Conservation (phyloP, 2,329 filamentous ascomycete species). For the Zymoseptoria passerinii region DNA sequence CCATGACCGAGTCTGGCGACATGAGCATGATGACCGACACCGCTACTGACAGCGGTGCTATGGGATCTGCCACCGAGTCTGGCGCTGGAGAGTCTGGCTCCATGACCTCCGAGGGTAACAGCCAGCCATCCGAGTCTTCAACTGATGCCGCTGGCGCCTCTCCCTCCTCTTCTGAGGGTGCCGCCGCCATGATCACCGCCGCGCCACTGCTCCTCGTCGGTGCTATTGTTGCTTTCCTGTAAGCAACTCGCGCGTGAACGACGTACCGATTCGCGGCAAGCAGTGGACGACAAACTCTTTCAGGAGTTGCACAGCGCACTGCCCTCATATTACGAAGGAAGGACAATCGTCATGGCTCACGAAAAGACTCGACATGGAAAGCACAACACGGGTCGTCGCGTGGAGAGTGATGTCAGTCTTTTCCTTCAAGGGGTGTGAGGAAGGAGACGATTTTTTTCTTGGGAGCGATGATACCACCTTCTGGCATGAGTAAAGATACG, state of each 20-base stretch:
- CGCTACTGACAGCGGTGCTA: slow-evolving; percentile 7
- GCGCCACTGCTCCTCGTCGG: slow-evolving; percentile 28
- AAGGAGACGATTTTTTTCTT: neutral
- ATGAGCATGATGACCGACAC: slow-evolving; percentile 9
- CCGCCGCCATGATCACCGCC: slow-evolving; percentile 26
- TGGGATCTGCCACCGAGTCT: slow-evolving; percentile 6
- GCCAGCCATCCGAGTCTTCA: slow-evolving; percentile 1
- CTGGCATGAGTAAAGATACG: slow-evolving; percentile 4
- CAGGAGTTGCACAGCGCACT: neutral
- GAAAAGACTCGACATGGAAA: slow-evolving; percentile 1
- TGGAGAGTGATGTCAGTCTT: neutral
- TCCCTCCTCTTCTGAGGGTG: slow-evolving; percentile 9
- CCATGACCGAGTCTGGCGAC: slow-evolving; percentile 8
- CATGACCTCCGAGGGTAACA: neutral
- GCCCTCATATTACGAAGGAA: neutral
- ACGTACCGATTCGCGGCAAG: neutral
- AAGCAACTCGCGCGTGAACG: slow-evolving; percentile 34
- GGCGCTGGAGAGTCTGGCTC: slow-evolving; percentile 2
- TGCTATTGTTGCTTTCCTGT: slow-evolving; percentile 37
- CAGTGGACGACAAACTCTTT: neutral
- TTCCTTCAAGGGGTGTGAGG: neutral
- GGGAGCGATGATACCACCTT: slow-evolving; percentile 11
- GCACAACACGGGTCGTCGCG: neutral
- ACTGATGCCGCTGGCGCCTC: slow-evolving; percentile 6
- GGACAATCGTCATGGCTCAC: slow-evolving; percentile 9